Evolutionary conservation across 441 rosid species (phyloP).

Genomic region (Syzygium malaccense): DNA sequence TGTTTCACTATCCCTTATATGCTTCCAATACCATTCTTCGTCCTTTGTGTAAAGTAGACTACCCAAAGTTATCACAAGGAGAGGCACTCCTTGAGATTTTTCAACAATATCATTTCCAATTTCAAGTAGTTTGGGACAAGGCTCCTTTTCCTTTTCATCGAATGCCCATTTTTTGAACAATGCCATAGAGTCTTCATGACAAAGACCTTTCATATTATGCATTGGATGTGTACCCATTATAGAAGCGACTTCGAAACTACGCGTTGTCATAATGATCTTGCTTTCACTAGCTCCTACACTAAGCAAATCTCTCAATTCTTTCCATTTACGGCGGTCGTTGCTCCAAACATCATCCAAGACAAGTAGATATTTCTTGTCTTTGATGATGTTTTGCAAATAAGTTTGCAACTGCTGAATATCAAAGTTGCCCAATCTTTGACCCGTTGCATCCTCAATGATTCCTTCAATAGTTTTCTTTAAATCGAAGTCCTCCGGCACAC

Average conservation of each 20-base stretch:
- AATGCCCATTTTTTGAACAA: background rate
- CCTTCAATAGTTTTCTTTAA: background rate
- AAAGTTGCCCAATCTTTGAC: background rate
- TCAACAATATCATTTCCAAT: background rate
- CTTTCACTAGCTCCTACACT: background rate
- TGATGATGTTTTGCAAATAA: background rate
- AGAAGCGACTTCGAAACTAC: accelerated
- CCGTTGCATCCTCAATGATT: background rate
- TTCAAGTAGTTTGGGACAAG: background rate
- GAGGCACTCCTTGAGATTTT: background rate
- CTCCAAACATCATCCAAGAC: background rate
- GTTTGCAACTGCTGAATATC: background rate
- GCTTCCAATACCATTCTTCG: accelerated
- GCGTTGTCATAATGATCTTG: background rate
- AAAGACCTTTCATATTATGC: background rate
- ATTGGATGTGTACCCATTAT: accelerated
- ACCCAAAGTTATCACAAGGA: background rate
- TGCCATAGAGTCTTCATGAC: background rate
- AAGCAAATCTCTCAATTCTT: background rate
- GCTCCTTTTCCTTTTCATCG: background rate
- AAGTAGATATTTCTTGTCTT: background rate
- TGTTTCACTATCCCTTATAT: background rate
- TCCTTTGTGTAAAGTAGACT: background rate
- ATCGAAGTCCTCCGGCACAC: background rate
- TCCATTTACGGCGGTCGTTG: background rate